Evolutionary conservation across 495 filamentous ascomycete species (phyloP).

Genomic region (Neurospora discreta): DNA sequence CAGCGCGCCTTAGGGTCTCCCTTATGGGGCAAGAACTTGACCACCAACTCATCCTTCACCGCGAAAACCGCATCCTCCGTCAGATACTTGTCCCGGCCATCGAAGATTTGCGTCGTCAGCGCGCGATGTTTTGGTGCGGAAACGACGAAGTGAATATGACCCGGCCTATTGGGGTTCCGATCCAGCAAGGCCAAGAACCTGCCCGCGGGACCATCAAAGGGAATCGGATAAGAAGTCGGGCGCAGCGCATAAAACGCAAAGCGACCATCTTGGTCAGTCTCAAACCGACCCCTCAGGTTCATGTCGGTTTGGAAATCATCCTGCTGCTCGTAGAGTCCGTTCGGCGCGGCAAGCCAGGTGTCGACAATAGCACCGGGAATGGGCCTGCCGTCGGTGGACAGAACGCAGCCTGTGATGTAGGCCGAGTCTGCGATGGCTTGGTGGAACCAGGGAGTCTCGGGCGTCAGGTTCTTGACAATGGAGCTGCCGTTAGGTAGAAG

Average conservation of each 20-base stretch:
- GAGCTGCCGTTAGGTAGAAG: conserved; percentile 49
- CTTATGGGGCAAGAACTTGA: conserved; percentile 50
- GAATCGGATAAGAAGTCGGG: conserved; percentile 63
- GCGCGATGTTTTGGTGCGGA: conserved; percentile 30
- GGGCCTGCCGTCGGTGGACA: conserved; percentile 39
- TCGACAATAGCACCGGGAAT: conserved; percentile 56
- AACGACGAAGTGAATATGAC: conserved; percentile 64
- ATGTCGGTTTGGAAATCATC: conserved; percentile 59
- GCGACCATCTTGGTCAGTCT: conserved; percentile 49
- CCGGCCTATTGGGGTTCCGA: conserved; percentile 60
- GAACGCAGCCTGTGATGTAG: conserved; percentile 52
- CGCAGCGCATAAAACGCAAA: conserved; percentile 59
- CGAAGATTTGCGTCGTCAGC: conserved; percentile 66
- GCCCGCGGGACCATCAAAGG: conserved; percentile 50
- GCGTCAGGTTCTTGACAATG: conserved; percentile 34
- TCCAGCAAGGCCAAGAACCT: conserved; percentile 47
- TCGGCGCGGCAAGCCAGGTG: conserved; percentile 66
- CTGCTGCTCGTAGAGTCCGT: conserved; percentile 74
- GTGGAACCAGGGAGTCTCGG: conserved; percentile 22
- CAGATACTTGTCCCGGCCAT: conserved; percentile 50
- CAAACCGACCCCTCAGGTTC: conserved; percentile 64
- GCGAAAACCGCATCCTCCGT: conserved; percentile 63
- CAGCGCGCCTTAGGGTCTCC: conserved; percentile 49
- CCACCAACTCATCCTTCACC: conserved; percentile 62
- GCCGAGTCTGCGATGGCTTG: conserved; percentile 44